Base-by-base conservation (phyloP, 768 basidiomycete species). In the Termitomyces sp. region DNA sequence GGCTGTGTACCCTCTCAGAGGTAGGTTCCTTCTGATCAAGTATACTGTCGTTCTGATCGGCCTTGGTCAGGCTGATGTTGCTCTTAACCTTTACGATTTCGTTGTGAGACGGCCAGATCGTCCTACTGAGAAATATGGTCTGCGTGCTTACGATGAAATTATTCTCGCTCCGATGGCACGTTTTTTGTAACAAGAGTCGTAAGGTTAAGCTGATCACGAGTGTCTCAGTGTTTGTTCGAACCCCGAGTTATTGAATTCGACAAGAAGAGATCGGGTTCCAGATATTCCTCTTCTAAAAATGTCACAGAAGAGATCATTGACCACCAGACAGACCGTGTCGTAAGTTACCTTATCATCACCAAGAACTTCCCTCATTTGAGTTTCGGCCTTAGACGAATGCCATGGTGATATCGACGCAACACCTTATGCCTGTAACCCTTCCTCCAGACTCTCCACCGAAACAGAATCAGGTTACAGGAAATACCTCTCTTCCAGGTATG, bases 121-220 rank as follows among this genome's bases (percentile, higher is more conserved):
- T 51, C 73, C 84, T 14, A 87, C 94, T 0, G 82, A 89, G 67
- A 97, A 97, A 66, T 98, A 94, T 66, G 87, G 84, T 26, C 73
- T 97, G 43, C 84, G 93, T 26, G 88, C 91, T 2, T 98, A 97
- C 65, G 96, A 98, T 66, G 97, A 99, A 70, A 87, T 90, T 50
- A 95, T 97, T 56, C 74, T 98, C 32, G 93, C 95, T 0, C 92
- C 96, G 2, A 91, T 96, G 86, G 97, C 94, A 63, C 17, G 30
- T 58, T 52, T 55, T 44, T 37, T 38, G n/a, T 14, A 3, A 8
- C 34, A 37, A n/a, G 28, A 14, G 15, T 48, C 2, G n/a, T 30
- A 10, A 35, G 26, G 1, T 42, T 32, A 19, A 35, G 37, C 7
- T 45, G 9, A 41, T 6, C 1, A 28, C n/a, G 5, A 28, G 54